Percentiles rank a stretch among this genome's conserved stretches.
Conservation (phyloP, 2,329 filamentous ascomycete genomes). For the Cadophora gregata region DNA sequence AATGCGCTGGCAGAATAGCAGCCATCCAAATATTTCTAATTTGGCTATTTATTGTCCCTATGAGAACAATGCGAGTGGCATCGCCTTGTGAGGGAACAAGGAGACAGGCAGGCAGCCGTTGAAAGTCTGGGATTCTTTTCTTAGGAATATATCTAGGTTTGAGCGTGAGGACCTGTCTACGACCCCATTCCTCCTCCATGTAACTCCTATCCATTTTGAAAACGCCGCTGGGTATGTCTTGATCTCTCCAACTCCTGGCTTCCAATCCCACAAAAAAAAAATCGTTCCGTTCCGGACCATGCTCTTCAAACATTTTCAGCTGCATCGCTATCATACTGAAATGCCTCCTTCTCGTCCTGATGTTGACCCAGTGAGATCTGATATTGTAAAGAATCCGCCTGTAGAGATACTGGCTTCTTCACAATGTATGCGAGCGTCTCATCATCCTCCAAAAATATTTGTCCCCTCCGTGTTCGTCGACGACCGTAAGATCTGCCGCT, state of each 20-base stretch:
- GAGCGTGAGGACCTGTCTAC: neutral
- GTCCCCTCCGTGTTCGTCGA: constrained; percentile 20
- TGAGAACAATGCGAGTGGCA: no score
- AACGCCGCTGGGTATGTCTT: neutral
- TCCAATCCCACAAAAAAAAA: constrained; percentile 2
- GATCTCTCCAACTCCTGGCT: neutral
- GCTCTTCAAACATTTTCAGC: constrained; percentile 24
- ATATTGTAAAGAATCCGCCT: constrained; percentile 10
- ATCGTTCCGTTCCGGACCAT: neutral
- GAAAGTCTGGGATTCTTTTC: neutral
- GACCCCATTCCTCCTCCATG: neutral
- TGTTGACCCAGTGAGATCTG: constrained; percentile 7
- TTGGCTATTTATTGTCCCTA: no score
- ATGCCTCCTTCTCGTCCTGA: constrained; percentile 24
- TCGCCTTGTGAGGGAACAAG: no score
- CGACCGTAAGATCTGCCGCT: constrained; percentile 12
- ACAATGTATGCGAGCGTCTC: constrained; percentile 31
- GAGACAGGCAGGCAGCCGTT: neutral
- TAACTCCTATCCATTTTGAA: neutral
- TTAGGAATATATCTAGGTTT: neutral
- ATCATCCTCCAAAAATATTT: constrained; percentile 38
- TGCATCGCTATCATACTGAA: constrained; percentile 32
- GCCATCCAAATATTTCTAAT: no score
- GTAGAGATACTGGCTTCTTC: constrained; percentile 28
- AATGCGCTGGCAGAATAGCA: no score